Evolutionary conservation across 2,329 filamentous ascomycete species (phyloP).

Genomic region (Alternaria solani): DNA sequence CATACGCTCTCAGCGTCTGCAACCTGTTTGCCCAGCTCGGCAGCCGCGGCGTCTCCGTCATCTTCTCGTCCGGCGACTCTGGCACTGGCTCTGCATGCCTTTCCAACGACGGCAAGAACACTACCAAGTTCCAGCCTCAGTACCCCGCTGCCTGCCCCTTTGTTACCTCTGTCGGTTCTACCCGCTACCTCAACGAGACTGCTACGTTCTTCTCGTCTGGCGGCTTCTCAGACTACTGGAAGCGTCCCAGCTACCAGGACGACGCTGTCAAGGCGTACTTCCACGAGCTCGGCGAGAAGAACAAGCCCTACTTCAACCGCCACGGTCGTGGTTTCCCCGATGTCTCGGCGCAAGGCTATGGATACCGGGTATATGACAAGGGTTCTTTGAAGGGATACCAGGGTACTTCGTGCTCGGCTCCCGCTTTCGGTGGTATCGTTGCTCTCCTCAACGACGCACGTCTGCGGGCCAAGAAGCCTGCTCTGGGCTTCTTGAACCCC

Average conservation of each 20-base stretch:
- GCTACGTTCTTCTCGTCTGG: constrained; percentile 59
- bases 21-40: constrained; percentile 70
- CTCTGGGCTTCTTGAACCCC: constrained; percentile 67
- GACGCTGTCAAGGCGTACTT: constrained; percentile 57
- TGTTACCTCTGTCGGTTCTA: constrained; percentile 71
- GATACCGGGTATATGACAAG: constrained; percentile 45
- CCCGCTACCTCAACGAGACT: constrained; percentile 55
- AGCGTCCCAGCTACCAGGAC: constrained; percentile 58
- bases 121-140: constrained; percentile 64
- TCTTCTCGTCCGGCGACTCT: constrained; percentile 69
- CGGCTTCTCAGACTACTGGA: constrained; percentile 61
- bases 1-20: constrained; percentile 70
- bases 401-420: constrained; percentile 62
- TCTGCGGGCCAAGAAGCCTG: constrained; percentile 57
- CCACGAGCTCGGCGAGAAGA: constrained; percentile 51
- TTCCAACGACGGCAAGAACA: constrained; percentile 65
- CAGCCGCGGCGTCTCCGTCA: constrained; percentile 68
- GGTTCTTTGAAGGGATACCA: constrained; percentile 50
- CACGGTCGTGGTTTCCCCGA: constrained; percentile 69
- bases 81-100: constrained; percentile 64
- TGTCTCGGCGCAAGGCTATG: constrained; percentile 65
- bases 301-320: constrained; percentile 58
- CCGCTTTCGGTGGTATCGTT: constrained; percentile 65
- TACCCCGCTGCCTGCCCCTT: constrained; percentile 74
- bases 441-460: constrained; percentile 69